Percentiles rank a stretch among this genome's conserved stretches.
Conservation (phyloP, 2,329 filamentous ascomycete species). For the Samsoniella hepiali region DNA sequence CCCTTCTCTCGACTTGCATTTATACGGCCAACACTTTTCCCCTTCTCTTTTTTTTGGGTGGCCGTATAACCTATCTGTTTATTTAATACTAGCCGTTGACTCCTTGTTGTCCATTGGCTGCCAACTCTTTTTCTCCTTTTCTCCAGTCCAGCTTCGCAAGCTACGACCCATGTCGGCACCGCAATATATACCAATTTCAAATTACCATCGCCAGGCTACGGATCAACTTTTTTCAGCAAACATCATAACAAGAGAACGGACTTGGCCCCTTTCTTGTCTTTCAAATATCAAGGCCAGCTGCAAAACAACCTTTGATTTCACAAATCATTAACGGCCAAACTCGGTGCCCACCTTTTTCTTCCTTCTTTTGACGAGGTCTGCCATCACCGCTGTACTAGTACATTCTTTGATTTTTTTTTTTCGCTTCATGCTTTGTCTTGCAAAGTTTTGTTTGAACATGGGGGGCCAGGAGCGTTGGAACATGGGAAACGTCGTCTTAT, state of each 20-base stretch:
- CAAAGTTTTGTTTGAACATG: not conserved
- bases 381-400: constrained; percentile 3
- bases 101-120: constrained; percentile 1
- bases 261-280: not conserved
- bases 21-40: constrained; percentile 4
- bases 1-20: constrained; percentile 8
- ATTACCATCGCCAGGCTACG: not conserved
- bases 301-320: not conserved
- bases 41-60: not conserved
- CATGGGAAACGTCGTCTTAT: not conserved
- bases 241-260: not conserved
- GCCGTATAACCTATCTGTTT: constrained; percentile 14
- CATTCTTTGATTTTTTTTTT: not conserved
- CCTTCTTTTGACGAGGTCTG: not conserved
- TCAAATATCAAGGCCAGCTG: not conserved
- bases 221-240: not conserved
- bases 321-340: not conserved
- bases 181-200: constrained; percentile 6
- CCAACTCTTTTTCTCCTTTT: not conserved
- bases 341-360: not conserved
- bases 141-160: not conserved
- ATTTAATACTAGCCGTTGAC: constrained; percentile 18
- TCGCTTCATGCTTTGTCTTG: not conserved
- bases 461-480: not conserved
- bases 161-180: not conserved